These are phyloP conservation scores for Populus nigra DNA, from an alignment of 345 rosid species.

Conservation along the genomic window DNA sequence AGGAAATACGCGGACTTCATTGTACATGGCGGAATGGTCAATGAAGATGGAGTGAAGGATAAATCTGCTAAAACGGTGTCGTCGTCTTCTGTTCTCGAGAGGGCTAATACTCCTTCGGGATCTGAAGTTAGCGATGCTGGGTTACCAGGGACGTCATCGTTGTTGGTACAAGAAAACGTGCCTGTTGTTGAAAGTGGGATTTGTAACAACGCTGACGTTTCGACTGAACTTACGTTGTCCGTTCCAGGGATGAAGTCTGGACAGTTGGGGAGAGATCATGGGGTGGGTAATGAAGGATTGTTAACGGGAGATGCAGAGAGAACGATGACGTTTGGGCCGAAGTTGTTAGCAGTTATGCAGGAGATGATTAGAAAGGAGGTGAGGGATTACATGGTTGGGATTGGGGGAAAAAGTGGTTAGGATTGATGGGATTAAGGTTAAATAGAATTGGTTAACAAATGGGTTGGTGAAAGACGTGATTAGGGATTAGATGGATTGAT, in stretches of 20 bases:
- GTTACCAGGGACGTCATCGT: too few relatives aligned
- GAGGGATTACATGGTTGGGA: constrained; percentile 13
- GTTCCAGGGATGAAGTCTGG: neutral
- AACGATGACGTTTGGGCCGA: constrained; percentile 9
- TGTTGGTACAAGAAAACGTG: neutral
- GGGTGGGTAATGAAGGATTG: neutral
- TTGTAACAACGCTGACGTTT: neutral
- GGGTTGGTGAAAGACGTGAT: neutral
- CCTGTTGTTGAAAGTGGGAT: neutral
- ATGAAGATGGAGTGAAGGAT: neutral
- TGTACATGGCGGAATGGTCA: neutral
- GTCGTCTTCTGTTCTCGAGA: neutral
- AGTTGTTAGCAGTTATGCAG: constrained; percentile 8
- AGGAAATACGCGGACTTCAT: constrained; percentile 17
- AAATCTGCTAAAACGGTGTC: neutral
- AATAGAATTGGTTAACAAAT: neutral
- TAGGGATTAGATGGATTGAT: neutral
- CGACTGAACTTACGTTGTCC: constrained; percentile 15
- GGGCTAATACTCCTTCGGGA: constrained; percentile 12
- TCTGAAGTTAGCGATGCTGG: constrained; percentile 23
- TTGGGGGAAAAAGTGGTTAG: neutral
- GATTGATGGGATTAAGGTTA: neutral
- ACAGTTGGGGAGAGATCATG: neutral
- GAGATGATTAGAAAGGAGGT: constrained; percentile 25
- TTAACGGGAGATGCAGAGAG: neutral